Evolutionary conservation across 2,329 filamentous ascomycete genomes (phyloP).

Genomic region (Pseudogymnoascus sp.): DNA sequence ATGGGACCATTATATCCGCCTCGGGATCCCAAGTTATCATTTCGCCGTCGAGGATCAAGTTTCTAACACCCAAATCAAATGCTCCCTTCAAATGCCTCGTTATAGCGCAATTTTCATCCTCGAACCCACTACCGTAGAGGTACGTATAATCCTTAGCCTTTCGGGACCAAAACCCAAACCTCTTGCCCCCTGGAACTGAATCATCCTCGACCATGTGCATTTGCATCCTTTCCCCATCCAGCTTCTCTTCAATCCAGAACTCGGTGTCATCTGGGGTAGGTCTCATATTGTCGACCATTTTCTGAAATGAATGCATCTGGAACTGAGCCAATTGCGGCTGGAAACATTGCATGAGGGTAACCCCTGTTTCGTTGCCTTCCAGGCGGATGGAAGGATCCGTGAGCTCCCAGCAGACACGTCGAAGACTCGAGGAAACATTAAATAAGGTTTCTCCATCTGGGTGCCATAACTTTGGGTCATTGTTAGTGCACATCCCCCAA

Average conservation of each 20-base stretch:
- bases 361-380: conserved; percentile 63
- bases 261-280: conserved; percentile 60
- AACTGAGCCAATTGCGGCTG: conserved; percentile 93
- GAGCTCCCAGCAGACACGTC: conserved; percentile 91
- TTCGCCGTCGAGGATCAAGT: conserved; percentile 88
- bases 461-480: conserved; percentile 55
- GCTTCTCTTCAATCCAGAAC: conserved; percentile 97
- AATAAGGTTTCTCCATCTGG: conserved; percentile 70
- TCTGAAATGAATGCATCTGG: conserved; percentile 72
- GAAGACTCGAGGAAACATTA: conserved; percentile 81
- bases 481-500: background rate
- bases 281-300: conserved; percentile 62
- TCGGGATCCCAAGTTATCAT: conserved; percentile 98
- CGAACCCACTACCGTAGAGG: conserved; percentile 71
- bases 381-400: conserved; percentile 64
- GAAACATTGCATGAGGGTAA: conserved; percentile 87
- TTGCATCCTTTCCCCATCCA: conserved; percentile 96
- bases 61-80: conserved; percentile 69
- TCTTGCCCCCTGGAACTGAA: conserved; percentile 55
- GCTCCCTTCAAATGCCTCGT: conserved; percentile 71
- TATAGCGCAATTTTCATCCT: conserved; percentile 66
- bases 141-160: conserved; percentile 97
- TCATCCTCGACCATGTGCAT: conserved; percentile 78
- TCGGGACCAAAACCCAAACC: conserved; percentile 85
- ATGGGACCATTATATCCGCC: conserved; percentile 73